phyloP scores from a whole-genome alignment of 1,284 basidiomycete genomes.

The Ganoderma sp. region DNA sequence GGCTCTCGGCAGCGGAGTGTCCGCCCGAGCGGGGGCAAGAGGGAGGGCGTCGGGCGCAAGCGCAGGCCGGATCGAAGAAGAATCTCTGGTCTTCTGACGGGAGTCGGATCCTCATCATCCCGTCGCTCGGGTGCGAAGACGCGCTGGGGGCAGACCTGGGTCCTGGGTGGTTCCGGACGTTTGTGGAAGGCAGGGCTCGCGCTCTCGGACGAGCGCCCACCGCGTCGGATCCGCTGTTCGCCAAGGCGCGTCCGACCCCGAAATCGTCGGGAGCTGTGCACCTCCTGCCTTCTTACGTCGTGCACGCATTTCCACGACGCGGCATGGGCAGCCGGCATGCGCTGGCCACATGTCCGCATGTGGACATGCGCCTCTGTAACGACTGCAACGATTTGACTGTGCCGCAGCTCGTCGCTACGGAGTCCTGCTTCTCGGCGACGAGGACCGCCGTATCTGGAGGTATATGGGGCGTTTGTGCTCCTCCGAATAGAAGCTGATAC shows the following conservation, averaged over 20 bases:
- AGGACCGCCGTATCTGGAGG: neutral
- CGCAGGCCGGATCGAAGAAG: neutral
- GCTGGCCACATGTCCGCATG: neutral
- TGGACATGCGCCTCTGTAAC: neutral
- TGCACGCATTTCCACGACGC: neutral
- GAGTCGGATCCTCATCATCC: neutral
- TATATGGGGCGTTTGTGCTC: neutral
- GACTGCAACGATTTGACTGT: neutral
- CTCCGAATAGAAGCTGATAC: constrained; percentile 1
- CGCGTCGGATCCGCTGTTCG: neutral
- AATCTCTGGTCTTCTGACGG: neutral
- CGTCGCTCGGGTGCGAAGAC: neutral
- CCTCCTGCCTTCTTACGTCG: neutral
- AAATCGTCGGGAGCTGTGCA: constrained; percentile 4
- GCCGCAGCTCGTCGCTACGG: neutral
- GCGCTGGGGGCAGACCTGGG: no score
- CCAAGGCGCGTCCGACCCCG: neutral
- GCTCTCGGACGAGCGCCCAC: neutral
- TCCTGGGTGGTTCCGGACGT: neutral
- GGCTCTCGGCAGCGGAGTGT: neutral
- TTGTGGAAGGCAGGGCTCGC: neutral
- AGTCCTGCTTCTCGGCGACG: neutral
- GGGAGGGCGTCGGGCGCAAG: neutral
- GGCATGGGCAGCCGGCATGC: neutral
- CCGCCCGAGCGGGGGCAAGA: neutral